Evolutionary conservation across 768 basidiomycete species (phyloP), one percentile per base, ranked within the genome.

Genomic region (Harrya chromipes): DNA sequence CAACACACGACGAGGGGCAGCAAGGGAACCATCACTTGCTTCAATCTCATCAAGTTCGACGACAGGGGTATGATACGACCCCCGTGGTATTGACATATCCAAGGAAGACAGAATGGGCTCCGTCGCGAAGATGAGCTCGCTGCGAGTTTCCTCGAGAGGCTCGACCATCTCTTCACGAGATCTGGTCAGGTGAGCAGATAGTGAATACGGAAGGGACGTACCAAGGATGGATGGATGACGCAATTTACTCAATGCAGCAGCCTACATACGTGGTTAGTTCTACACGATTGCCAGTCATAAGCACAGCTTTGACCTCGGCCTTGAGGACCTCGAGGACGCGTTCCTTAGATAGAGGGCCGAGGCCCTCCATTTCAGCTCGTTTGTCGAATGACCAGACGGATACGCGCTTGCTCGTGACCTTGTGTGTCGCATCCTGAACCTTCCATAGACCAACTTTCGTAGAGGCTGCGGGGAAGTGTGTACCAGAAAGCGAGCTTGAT

Each of bases 21-120:
- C 41, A 27, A 47, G 26, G 17, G 40, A 4, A 12, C 23, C 17
- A 52, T 40, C 14, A 71, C 77, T 53, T 31, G 90, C 93, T 75
- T 99, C 97, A 36, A 97, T 87, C 73, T 99, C 97, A 67, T 99
- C 97, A 20, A 99, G 73, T 63, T 97, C 95, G 14, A 88, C 82
- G 46, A 83, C 63, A 35, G 82, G 73, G 29, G 75, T 68, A 47
- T 76, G 72, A 47, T 79, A 71, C 35, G 79, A 74, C 4, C 81
- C 79, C 36, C 84, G 83, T 7, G 82, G 78, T 47, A 93, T 86
- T 6, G 90, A 85, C 20, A 85, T 73, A 44, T 85, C 80, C 12
- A 99, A 77, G 1, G 91, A 90, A 0, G 92, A 87, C 10, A 90
- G 70, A 27, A 98, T 74, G 26, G 87, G 86, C 63, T 99, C 97